These are phyloP conservation scores for Schrenkiella parvula DNA, from an alignment of 345 rosid genomes.

Conservation along the genomic window DNA sequence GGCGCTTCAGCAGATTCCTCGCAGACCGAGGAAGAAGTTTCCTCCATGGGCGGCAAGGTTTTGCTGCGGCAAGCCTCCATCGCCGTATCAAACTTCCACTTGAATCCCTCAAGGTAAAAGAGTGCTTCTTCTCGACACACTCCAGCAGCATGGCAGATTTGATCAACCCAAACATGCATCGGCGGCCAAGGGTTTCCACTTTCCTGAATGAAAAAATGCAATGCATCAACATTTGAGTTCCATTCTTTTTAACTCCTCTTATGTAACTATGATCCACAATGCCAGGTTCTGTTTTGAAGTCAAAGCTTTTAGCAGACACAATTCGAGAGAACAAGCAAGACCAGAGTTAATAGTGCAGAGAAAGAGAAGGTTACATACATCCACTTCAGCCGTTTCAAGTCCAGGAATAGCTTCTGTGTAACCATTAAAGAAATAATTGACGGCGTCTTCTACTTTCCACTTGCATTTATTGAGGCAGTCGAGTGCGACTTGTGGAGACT, in stretches of 20 bases:
- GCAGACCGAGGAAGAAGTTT: neutral
- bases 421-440: neutral
- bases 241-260: too few species aligned
- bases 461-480: neutral
- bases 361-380: conserved; percentile 21
- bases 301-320: neutral
- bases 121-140: neutral
- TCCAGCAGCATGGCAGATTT: neutral
- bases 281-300: neutral
- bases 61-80: neutral
- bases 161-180: neutral
- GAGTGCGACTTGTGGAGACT: neutral
- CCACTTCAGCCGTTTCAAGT: neutral
- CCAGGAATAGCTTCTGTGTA: neutral
- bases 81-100: neutral
- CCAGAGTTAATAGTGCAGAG: neutral
- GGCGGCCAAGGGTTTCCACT: neutral
- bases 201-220: neutral
- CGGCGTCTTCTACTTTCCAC: neutral
- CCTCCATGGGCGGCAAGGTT: neutral
- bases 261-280: too few species aligned
- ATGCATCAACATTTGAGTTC: neutral
- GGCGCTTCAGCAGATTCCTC: neutral
- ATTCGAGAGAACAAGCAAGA: neutral
- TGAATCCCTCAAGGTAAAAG: conserved; percentile 4